Conservation (phyloP, 225 moss, liverwort and hornwort species). For the Asterella californica region DNA sequence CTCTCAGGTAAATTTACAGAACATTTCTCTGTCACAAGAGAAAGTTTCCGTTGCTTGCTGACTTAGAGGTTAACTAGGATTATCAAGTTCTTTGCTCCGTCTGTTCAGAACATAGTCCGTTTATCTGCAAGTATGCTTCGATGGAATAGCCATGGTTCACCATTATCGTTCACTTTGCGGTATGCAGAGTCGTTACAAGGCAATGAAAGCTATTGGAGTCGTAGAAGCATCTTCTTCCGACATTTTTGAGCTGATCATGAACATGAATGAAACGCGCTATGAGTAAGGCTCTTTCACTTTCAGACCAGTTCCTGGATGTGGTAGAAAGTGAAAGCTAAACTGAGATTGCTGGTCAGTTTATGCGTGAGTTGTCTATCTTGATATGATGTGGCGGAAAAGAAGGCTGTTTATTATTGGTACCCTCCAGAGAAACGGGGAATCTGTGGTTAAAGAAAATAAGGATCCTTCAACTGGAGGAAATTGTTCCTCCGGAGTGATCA, state of each 20-base stretch:
- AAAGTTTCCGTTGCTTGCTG: neutral
- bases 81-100: neutral
- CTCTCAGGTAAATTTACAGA: slow-evolving; percentile 21
- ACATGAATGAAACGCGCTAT: slow-evolving; percentile 78
- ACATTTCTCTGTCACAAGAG: neutral
- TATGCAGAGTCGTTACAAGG: slow-evolving; percentile 62
- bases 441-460: no score
- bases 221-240: slow-evolving; percentile 80
- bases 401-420: neutral
- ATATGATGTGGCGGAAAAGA: neutral
- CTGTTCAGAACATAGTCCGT: neutral
- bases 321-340: neutral
- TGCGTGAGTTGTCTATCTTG: neutral
- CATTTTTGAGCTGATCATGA: slow-evolving; percentile 85
- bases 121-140: neutral
- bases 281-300: slow-evolving; percentile 47
- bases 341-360: neutral
- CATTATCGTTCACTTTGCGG: neutral
- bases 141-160: neutral
- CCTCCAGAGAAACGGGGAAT: neutral
- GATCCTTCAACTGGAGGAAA: no score
- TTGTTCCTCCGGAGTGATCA: no score
- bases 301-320: neutral
- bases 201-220: slow-evolving; percentile 88
- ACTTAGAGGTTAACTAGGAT: neutral